A percentile compares a stretch with the other conserved stretches of the same genome.
phyloP scores from a whole-genome alignment of 108 stramenopile genomes.

The Cylindrotheca fusiformis region DNA sequence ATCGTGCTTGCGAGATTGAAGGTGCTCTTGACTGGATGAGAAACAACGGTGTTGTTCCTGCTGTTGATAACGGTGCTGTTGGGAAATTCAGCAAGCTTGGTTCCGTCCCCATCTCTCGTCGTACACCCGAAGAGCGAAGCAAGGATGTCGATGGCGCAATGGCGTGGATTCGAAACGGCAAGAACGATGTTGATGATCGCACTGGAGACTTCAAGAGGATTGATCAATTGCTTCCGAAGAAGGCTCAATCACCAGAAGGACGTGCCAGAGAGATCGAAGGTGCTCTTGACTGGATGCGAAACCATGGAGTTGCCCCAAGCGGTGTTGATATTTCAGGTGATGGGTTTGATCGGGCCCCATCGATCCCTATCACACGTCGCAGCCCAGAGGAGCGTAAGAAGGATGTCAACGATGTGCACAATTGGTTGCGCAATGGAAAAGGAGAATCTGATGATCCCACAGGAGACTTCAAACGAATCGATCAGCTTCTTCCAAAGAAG shows the following conservation, averaged over 20 bases:
- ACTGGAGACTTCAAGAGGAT: conserved; percentile 24
- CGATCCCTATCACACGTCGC: not conserved
- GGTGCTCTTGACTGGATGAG: too few species aligned
- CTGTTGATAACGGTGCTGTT: not conserved
- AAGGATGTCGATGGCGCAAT: conserved; percentile 9
- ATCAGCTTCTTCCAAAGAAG: conserved; percentile 3
- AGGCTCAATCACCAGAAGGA: conserved; percentile 22
- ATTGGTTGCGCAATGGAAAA: conserved; percentile 26
- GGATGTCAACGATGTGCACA: conserved; percentile 23
- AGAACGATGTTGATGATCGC: conserved; percentile 12
- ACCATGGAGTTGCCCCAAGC: too few species aligned
- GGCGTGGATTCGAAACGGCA: conserved; percentile 19
- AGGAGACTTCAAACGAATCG: conserved; percentile 1
- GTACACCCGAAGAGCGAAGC: conserved; percentile 3
- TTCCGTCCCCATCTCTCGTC: too few species aligned
- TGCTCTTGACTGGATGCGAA: too few species aligned
- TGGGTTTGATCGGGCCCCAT: not conserved
- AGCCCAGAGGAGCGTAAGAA: conserved; percentile 26
- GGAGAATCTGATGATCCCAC: conserved; percentile 11
- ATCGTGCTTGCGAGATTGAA: conserved; percentile 24
- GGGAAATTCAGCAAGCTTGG: conserved; percentile 6
- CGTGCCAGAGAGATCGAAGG: too few species aligned
- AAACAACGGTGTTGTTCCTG: conserved; percentile 6
- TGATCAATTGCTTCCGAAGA: too few species aligned
- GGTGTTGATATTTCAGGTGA: too few species aligned